Base-by-base conservation (phyloP, 2,329 filamentous ascomycete species). In the Fusarium longipes region DNA sequence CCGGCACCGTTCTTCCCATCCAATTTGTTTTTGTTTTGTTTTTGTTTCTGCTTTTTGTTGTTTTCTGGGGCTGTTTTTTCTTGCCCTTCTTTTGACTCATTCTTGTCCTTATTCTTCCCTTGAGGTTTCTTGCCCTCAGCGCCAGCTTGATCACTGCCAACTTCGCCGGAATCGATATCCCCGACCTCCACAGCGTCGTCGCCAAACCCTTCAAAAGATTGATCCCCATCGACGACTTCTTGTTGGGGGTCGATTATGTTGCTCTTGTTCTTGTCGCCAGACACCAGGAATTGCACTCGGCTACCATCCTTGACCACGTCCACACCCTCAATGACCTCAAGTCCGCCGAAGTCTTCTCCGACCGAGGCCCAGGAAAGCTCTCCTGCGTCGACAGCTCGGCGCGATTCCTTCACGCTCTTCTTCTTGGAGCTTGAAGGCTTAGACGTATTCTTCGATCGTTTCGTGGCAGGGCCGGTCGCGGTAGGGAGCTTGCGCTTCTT, bases 241-340 rank as follows among this genome's bases (percentile, higher is more conserved):
- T 69, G 52, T 15, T 63, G 63, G 12, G 55, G 38, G 15, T 57
- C 38, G 43, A 56, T 57, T 57, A 55, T 38, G 65, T 85, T 82
- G n/a, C 80, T 80, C 17, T 83, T 79, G n/a, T 78, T 80, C n/a
- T 83, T 79, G 17, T 78, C 65, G 42, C 73, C 69, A 33, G 61
- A 69, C 35, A 81, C 75, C 70, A 89, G 80, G 77, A 90, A 90
- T 72, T 85, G 82, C 27, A 90, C 78, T 8, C 81, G 83, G 51
- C 83, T 80, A 9, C 88, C 88, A 29, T 90, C 84, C 64, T 85
- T 87, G 39, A 97, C 82, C n/a, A 99, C 84, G 29, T 97, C 92
- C 2, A 99, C 92, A 50, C 92, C 93, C 17, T 97, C 92, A 44
- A 98, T 90, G 73, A 98, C 94, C 74, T 99, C 93, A 3, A 99